Evolutionary conservation across 768 basidiomycete species (phyloP).

Genomic region (Lactarius vividus): DNA sequence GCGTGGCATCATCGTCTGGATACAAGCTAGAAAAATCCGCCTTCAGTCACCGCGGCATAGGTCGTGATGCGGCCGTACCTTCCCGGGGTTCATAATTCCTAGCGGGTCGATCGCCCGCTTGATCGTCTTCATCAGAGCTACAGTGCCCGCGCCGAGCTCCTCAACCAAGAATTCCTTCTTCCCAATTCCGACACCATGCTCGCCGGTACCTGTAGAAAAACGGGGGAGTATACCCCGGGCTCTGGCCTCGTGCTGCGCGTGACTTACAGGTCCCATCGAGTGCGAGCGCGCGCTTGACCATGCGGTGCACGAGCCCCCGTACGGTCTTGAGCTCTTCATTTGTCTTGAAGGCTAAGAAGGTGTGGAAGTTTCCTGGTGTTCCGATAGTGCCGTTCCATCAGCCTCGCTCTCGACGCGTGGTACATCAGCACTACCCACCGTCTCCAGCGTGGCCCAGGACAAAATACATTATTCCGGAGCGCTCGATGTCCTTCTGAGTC

Average conservation of each 20-base stretch:
- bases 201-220: conserved; percentile 56
- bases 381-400: not conserved
- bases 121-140: conserved; percentile 79
- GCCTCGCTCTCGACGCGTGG: not conserved
- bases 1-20: conserved; percentile 5
- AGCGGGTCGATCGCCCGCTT: conserved; percentile 74
- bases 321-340: conserved; percentile 21
- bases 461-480: conserved; percentile 53
- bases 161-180: conserved; percentile 66
- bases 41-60: too few species aligned
- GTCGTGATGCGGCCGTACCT: conserved; percentile 41
- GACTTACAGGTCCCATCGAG: conserved; percentile 68
- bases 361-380: conserved; percentile 43
- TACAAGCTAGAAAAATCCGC: conserved; percentile 6
- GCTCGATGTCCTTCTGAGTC: conserved; percentile 66
- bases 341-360: conserved; percentile 36
- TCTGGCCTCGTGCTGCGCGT: not conserved
- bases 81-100: conserved; percentile 80
- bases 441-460: conserved; percentile 81
- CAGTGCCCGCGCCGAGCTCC: conserved; percentile 81
- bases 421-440: conserved; percentile 40
- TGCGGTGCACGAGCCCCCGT: conserved; percentile 47
- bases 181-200: conserved; percentile 86
- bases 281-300: conserved; percentile 67
- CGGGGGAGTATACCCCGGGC: not conserved